phyloP scores from a whole-genome alignment of 1,139 yeast species.

The Wickerhamiella pararugosa region DNA sequence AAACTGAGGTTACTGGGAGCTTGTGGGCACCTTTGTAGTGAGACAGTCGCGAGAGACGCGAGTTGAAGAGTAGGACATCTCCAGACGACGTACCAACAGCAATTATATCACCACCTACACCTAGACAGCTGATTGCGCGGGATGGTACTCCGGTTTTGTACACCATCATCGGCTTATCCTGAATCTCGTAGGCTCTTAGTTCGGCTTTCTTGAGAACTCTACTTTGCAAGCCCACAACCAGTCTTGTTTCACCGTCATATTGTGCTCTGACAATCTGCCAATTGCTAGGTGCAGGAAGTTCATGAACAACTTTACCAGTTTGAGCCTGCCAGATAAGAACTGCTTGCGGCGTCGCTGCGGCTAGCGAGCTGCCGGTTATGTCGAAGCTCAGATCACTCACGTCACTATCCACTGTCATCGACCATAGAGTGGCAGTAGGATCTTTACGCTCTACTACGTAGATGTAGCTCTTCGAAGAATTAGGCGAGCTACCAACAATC shows the following conservation, averaged over 20 bases:
- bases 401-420: slow-evolving; percentile 5
- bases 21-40: slow-evolving; percentile 49
- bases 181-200: slow-evolving; percentile 5
- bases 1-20: slow-evolving; percentile 65
- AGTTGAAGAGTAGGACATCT: slow-evolving; percentile 38
- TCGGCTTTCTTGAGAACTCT: slow-evolving; percentile 22
- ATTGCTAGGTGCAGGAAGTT: slow-evolving; percentile 11
- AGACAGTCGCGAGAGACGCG: slow-evolving; percentile 37
- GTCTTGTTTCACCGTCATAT: slow-evolving; percentile 38
- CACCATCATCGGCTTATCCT: slow-evolving; percentile 6
- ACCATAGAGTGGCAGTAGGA: neutral
- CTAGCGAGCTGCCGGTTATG: slow-evolving; percentile 16
- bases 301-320: slow-evolving; percentile 17
- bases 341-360: slow-evolving; percentile 14
- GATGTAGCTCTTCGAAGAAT: neutral
- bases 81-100: slow-evolving; percentile 68
- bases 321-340: slow-evolving; percentile 15
- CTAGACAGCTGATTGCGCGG: slow-evolving; percentile 59
- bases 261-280: slow-evolving; percentile 39
- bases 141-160: slow-evolving; percentile 21
- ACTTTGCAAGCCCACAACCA: slow-evolving; percentile 42
- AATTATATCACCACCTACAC: slow-evolving; percentile 36
- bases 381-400: slow-evolving; percentile 17
- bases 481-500: neutral
- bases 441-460: neutral